Conservation (phyloP, 176 grass and related monocot species). For the Hyparrhenia diplandra region DNA sequence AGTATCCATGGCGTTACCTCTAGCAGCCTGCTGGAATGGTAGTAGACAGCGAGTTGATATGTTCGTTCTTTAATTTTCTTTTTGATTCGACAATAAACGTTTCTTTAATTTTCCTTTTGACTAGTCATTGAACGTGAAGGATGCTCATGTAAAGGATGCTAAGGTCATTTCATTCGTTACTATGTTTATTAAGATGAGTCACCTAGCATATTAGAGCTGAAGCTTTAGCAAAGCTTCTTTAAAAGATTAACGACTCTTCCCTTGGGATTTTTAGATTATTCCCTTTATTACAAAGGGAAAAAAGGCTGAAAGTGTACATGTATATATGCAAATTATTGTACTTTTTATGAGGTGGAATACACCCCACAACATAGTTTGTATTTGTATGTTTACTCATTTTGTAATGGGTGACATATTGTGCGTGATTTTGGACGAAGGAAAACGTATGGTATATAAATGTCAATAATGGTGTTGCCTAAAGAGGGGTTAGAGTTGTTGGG, state of each 20-base stretch:
- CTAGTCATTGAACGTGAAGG: neutral
- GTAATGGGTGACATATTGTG: no score
- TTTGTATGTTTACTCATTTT: no score
- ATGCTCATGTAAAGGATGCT: no score
- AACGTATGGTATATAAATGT: neutral
- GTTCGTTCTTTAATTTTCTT: no score
- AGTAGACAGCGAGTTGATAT: neutral
- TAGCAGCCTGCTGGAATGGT: neutral
- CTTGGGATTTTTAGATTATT: neutral
- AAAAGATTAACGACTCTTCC: neutral
- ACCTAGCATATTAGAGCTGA: neutral
- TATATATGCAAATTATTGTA: neutral
- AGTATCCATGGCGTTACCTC: neutral
- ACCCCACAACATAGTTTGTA: no score
- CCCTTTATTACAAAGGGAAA: neutral
- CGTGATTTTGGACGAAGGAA: neutral
- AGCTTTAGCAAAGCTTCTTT: neutral
- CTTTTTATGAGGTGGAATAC: neutral
- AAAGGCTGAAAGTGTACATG: neutral
- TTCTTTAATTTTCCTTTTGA: neutral
- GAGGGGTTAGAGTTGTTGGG: neutral
- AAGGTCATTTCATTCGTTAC: neutral
- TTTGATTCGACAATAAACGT: no score
- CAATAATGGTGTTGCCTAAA: no score
- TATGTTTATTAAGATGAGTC: no score